phyloP scores from a whole-genome alignment of 495 filamentous ascomycete species.

The Mycothermus thermophilus region DNA sequence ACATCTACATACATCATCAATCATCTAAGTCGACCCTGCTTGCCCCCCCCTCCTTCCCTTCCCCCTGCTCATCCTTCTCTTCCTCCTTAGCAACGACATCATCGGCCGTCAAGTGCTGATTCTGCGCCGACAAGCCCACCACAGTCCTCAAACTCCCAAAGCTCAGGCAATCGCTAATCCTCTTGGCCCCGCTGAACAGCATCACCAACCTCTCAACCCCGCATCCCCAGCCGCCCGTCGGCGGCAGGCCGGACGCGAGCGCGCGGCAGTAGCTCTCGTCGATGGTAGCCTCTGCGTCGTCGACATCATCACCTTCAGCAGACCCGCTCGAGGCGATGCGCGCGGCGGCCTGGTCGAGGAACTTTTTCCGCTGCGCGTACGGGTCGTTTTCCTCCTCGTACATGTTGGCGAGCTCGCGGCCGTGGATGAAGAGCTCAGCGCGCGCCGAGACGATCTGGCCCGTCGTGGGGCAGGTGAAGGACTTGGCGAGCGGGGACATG shows the following conservation, averaged over 20 bases:
- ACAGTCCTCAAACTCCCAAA: constrained; percentile 80
- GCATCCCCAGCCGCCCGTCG: constrained; percentile 93
- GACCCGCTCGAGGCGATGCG: not conserved
- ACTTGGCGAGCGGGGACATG: constrained; percentile 85
- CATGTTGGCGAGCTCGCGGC: constrained; percentile 75
- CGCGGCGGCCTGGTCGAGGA: constrained; percentile 31
- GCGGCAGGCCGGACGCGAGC: constrained; percentile 75
- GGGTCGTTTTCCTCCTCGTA: constrained; percentile 98
- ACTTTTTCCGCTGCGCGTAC: constrained; percentile 72
- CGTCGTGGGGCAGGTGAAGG: constrained; percentile 47
- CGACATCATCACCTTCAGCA: not conserved
- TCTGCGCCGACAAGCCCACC: constrained; percentile 23
- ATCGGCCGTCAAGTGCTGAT: not conserved
- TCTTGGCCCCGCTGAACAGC: constrained; percentile 61
- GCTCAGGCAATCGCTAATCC: constrained; percentile 69
- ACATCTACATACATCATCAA: not conserved
- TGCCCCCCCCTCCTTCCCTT: not conserved
- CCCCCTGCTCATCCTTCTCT: not conserved
- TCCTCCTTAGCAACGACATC: not conserved
- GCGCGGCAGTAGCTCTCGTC: constrained; percentile 78
- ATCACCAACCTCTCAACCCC: constrained; percentile 83
- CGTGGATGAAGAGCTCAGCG: constrained; percentile 74
- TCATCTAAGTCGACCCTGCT: not conserved
- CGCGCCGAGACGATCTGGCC: constrained; percentile 59
- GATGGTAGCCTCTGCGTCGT: constrained; percentile 26